Conservation (phyloP, 306 rosid species). For the Dryas drummondii region DNA sequence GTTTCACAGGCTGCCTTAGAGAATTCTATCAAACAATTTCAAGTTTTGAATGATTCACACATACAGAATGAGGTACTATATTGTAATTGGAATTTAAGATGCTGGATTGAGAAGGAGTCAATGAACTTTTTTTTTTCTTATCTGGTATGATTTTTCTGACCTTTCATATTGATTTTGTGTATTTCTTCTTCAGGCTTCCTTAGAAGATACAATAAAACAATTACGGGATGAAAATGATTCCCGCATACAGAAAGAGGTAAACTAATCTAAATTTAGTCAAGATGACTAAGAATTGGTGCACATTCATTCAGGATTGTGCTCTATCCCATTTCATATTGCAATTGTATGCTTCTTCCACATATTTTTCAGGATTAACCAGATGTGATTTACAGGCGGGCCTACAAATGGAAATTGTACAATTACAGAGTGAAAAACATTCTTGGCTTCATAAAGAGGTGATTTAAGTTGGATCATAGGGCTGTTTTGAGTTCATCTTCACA, state of each 20-base stretch:
- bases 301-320: background rate
- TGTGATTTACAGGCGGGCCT: conserved; percentile 49
- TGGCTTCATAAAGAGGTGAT: conserved; percentile 58
- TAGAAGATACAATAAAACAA: conserved; percentile 51
- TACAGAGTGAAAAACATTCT: conserved; percentile 54
- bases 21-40: conserved; percentile 40
- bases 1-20: conserved; percentile 43
- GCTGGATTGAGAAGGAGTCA: conserved; percentile 1
- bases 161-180: conserved; percentile 12
- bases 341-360: conserved; percentile 10
- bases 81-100: conserved; percentile 12
- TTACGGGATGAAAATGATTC: conserved; percentile 49
- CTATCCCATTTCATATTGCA: conserved; percentile 14
- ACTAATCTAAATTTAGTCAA: conserved; percentile 20
- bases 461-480: conserved; percentile 10
- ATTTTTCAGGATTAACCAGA: conserved; percentile 25
- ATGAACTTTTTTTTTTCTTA: background rate
- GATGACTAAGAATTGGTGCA: background rate
- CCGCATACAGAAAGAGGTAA: conserved; percentile 45
- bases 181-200: conserved; percentile 44
- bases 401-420: conserved; percentile 51
- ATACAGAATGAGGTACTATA: conserved; percentile 50
- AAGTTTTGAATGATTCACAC: conserved; percentile 37
- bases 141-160: background rate
- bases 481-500: background rate